These are phyloP conservation scores for Phoma sp. DNA, from an alignment of 2,329 filamentous ascomycete genomes.

Conservation along the genomic window DNA sequence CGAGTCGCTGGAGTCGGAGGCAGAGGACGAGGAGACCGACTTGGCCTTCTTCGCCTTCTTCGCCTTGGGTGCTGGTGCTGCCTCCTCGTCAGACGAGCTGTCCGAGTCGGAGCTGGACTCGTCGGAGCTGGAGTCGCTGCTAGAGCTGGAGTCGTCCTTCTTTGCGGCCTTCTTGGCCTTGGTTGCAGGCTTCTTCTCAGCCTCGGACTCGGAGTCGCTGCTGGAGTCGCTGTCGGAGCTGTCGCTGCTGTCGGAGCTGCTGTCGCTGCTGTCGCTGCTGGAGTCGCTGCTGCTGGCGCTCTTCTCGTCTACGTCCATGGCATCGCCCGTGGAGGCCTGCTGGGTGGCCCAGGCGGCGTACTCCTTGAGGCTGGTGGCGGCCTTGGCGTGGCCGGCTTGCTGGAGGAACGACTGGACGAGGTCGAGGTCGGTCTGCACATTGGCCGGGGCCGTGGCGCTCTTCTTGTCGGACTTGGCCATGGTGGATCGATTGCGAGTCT, in stretches of 20 bases:
- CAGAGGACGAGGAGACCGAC: conserved; percentile 28
- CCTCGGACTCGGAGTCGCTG: conserved; percentile 38
- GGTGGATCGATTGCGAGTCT: conserved; percentile 6
- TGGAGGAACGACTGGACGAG: conserved; percentile 46
- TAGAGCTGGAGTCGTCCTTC: conserved; percentile 22
- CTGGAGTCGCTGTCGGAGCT: conserved; percentile 35
- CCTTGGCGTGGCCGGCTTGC: conserved; percentile 42
- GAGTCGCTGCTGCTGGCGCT: conserved; percentile 33
- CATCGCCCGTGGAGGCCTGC: conserved; percentile 22
- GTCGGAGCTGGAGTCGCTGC: conserved; percentile 15
- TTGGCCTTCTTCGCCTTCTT: conserved; percentile 28
- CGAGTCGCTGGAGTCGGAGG: conserved; percentile 18
- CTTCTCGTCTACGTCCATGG: conserved; percentile 42
- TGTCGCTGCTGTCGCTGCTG: conserved; percentile 30
- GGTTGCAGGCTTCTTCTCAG: conserved; percentile 36
- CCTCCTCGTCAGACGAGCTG: conserved; percentile 38
- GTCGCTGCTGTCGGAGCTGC: conserved; percentile 27
- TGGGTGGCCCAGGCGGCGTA: conserved; percentile 42
- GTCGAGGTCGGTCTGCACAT: conserved; percentile 30
- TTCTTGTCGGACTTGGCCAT: conserved; percentile 40
- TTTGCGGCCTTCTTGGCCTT: conserved; percentile 21
- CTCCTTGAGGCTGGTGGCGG: conserved; percentile 37
- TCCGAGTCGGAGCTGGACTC: conserved; percentile 39
- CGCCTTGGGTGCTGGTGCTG: conserved; percentile 22
- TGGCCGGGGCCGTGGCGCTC: conserved; percentile 17